Conservation (phyloP, 768 basidiomycete species). For the Pulveroboletus sp. region DNA sequence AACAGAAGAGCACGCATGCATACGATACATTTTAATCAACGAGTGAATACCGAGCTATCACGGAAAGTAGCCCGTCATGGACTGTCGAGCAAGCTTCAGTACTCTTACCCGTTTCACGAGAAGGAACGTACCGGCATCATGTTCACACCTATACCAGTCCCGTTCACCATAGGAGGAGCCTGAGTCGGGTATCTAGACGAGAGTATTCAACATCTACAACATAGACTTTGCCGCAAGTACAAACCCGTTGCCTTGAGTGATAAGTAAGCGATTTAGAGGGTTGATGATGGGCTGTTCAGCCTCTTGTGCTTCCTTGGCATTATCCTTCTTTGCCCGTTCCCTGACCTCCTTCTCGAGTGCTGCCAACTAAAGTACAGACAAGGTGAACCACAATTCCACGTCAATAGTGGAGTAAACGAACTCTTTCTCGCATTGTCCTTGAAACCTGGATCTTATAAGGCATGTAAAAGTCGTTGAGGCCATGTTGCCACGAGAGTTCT, state of each 20-base stretch:
- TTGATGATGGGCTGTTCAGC: conserved; percentile 87
- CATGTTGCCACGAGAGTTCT: conserved; percentile 95
- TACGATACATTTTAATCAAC: conserved; percentile 25
- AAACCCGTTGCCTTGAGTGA: conserved; percentile 74
- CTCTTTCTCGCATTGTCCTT: conserved; percentile 75
- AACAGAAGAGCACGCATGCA: conserved; percentile 17
- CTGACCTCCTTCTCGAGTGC: conserved; percentile 86
- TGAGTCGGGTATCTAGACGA: conserved; percentile 55
- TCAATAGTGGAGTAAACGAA: conserved; percentile 24
- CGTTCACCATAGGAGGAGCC: conserved; percentile 60
- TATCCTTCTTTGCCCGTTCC: conserved; percentile 84
- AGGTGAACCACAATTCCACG: conserved; percentile 8
- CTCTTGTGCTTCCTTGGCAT: conserved; percentile 86
- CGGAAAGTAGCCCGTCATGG: conserved; percentile 62
- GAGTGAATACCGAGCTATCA: conserved; percentile 1
- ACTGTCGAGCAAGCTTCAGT: conserved; percentile 30
- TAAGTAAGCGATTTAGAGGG: conserved; percentile 59
- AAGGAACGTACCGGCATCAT: conserved; percentile 57
- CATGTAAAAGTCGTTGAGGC: conserved; percentile 96
- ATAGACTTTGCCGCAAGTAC: conserved; percentile 1
- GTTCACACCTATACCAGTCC: conserved; percentile 41
- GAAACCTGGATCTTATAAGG: conserved; percentile 91
- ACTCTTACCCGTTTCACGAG: not conserved
- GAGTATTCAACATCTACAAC: conserved; percentile 5
- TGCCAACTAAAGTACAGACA: conserved; percentile 48